Base-by-base conservation (phyloP, 805 yeast genomes). In the Yueomyces sp. region DNA sequence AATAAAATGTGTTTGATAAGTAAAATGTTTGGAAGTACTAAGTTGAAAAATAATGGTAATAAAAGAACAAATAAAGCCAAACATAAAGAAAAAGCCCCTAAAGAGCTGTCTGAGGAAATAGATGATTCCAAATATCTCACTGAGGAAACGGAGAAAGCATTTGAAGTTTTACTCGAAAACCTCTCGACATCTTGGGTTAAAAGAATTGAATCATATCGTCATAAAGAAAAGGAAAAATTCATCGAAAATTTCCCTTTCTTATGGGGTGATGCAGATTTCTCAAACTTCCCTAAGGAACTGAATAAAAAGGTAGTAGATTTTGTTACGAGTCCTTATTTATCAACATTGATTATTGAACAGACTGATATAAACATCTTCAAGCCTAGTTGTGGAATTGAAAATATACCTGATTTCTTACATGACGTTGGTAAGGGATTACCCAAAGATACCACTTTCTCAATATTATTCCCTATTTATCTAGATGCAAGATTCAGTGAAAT, bases 401-500 rank as follows among this genome's bases (percentile, higher is more conserved):
- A 73, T 5, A 63, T 84, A 31, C 73, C 82, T 1, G 61, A 76
- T n/a, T 88, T 77, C 55, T 56, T 88, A 29, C 60, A 79, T 54
- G 72, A 76, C 4, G 67, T 82, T 5, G 97, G 96, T 2, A 87
- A 86, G 56, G 94, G 92, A 0, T 73, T 81, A 9, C 96, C 97
- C 0, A 54, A 56, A 42, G 85, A 81, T 45, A 76, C 86, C 0
- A 55, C 68, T 42, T 88, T 76, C 57, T 77, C 90, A 1, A 67
- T 84, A 26, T 56, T 81, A 56, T 53, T 87, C 2, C 96, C 96
- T 0, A 52, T 78, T 44, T 65, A 66, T 57, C 38, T 82, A 11
- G 74, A 79, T 44, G 64, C 84, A 42, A 67, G 64, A 12, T 65
- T 84, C 36, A 63, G 65, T 3, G 94, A 85, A 52, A 56, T 79